Evolutionary conservation across 129 eudicot species (phyloP), one percentile per base, ranked within the genome.

Genomic region (Pulicaria dysenterica): DNA sequence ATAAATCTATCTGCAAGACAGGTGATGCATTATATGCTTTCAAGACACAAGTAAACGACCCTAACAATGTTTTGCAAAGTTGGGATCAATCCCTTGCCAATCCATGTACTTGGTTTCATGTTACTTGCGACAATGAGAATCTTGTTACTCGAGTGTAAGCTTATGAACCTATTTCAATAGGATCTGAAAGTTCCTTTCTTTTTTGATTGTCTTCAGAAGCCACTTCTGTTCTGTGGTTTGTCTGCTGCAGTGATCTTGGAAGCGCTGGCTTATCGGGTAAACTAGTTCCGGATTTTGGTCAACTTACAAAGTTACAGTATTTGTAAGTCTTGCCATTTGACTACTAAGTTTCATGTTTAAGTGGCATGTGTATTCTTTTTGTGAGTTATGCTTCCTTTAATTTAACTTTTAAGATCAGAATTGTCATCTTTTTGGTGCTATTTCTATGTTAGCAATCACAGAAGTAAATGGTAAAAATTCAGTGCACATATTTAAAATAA

Each of bases 61-160:
- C 93, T 39, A 78, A 51, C 63, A 81, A 73, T 70, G 90, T 84
- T 62, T 85, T 88, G 56, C 92, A 91, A 83, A 91, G 96, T 81
- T 91, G 97, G 97, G 92, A 91, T 84, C 57, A 81, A 40, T 71
- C 84, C 64, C 91, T 88, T 65, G 84, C 80, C 16, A 88, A 72
- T 83, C 97, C 97, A 13, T 91, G 97, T 80, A 88, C 96, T 46
- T 91, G 97, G 97, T 86, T 91, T 82, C 97, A 91, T 72, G 87
- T 91, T 37, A 84, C 91, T 3, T 91, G 97, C 86, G 77, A 88
- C 64, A 10, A 7, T 64, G 91, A 80, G 0, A 84, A 76, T 75
- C 82, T 82, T 13, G 97, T 91, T 70, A 84, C 79, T 44, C 87
- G 97, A 82, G 86, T 91, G 97, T 91, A 80, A 73, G 80, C 57